Base-by-base conservation (phyloP, 2,329 filamentous ascomycete genomes). In the Shiraia bambusicola region DNA sequence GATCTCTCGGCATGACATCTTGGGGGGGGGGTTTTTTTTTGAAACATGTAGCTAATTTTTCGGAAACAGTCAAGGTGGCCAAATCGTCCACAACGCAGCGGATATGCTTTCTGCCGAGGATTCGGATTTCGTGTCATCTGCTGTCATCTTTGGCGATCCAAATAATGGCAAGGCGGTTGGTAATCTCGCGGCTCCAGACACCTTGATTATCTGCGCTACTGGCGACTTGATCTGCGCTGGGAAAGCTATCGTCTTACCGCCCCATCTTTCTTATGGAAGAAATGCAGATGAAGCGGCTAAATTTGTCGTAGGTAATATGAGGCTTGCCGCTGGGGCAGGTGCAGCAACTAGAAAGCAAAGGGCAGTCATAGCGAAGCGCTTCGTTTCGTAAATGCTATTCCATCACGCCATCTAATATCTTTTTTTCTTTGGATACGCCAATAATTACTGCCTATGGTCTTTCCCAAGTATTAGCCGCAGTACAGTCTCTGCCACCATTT, bases 1-100 rank as follows among this genome's bases (percentile, higher is more conserved):
- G n/a, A n/a, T n/a, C n/a, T n/a, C n/a, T n/a, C n/a, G n/a, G n/a
- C n/a, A n/a, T n/a, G n/a, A n/a, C n/a, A n/a, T n/a, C n/a, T n/a
- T n/a, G n/a, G n/a, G n/a, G n/a, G n/a, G n/a, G n/a, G n/a, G n/a
- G n/a, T n/a, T n/a, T n/a, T n/a, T n/a, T n/a, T n/a, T n/a, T n/a
- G n/a, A n/a, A n/a, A n/a, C n/a, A n/a, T n/a, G n/a, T n/a, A n/a
- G 16, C 42, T 48, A 30, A 49, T 17, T 14, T 12, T 2, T 27
- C 2, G 12, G 33, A n/a, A n/a, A 22, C 16, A 63, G 63, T 35
- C 69, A 72, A 57, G 69, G 69, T 15, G 69, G 66, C 2, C 66
- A 70, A 42, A 59, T 70, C 12, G 72, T 75, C 1, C 75, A 76
- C 59, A 73, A 75, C 19, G 72, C 71, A 2, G 73, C 71, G 6